Evolutionary conservation across 495 filamentous ascomycete species (phyloP).

Genomic region (Penicillium dipodomyicola): DNA sequence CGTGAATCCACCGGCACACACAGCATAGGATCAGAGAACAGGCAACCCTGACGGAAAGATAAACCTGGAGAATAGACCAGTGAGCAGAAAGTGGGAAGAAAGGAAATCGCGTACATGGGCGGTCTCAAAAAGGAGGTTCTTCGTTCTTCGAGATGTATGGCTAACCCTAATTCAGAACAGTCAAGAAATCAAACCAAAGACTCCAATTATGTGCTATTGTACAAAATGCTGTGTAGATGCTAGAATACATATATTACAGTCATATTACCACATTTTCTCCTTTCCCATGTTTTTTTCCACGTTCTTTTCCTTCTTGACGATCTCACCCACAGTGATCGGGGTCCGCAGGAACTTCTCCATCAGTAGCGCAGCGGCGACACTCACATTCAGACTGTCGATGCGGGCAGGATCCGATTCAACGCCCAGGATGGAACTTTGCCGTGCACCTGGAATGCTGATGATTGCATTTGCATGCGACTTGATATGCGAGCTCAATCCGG

Average conservation of each 20-base stretch:
- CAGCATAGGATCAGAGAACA: too few relatives aligned
- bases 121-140: neutral
- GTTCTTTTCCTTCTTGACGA: slow-evolving; percentile 18
- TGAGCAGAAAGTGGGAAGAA: too few relatives aligned
- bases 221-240: slow-evolving; percentile 19
- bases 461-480: slow-evolving; percentile 60
- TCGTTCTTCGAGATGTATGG: neutral
- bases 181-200: neutral
- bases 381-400: slow-evolving; percentile 82
- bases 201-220: slow-evolving; percentile 15
- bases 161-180: neutral
- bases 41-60: too few relatives aligned
- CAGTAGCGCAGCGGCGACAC: slow-evolving; percentile 76
- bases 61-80: too few relatives aligned
- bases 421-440: slow-evolving; percentile 32
- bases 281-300: slow-evolving; percentile 1
- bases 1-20: too few relatives aligned
- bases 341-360: slow-evolving; percentile 60
- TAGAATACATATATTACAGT: slow-evolving; percentile 16
- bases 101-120: too few relatives aligned
- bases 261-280: slow-evolving; percentile 23
- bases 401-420: slow-evolving; percentile 42
- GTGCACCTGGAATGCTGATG: slow-evolving; percentile 52
- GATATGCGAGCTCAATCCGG: slow-evolving; percentile 63
- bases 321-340: slow-evolving; percentile 36